phyloP scores from a whole-genome alignment of 441 rosid species.

The Iberis amara region DNA sequence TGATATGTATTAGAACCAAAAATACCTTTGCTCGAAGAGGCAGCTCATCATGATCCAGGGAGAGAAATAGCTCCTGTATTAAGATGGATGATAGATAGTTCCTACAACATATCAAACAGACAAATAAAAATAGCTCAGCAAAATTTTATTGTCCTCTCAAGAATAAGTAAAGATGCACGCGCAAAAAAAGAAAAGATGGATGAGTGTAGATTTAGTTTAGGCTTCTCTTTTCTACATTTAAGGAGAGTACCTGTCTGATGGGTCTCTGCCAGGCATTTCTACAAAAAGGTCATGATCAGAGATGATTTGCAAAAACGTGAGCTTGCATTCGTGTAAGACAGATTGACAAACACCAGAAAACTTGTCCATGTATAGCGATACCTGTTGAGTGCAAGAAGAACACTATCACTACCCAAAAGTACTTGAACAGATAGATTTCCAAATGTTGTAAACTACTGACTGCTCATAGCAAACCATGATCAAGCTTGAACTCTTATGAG shows the following conservation, averaged over 20 bases:
- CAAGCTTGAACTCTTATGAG: conserved; percentile 16
- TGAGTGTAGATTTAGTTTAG: conserved; percentile 13
- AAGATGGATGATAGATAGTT: conserved; percentile 93
- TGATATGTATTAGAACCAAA: conserved; percentile 9
- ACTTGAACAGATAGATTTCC: conserved; percentile 5
- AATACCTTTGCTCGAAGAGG: conserved; percentile 82
- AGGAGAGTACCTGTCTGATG: conserved; percentile 81
- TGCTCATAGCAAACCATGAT: conserved; percentile 12
- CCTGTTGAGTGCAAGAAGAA: conserved; percentile 41
- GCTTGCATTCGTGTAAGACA: conserved; percentile 95
- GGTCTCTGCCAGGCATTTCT: conserved; percentile 99
- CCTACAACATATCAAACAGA: conserved; percentile 46
- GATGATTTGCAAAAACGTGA: conserved; percentile 86
- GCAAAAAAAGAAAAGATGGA: conserved; percentile 10
- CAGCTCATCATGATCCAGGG: conserved; percentile 97
- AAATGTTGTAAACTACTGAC: conserved; percentile 17
- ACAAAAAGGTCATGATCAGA: conserved; percentile 99
- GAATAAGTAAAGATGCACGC: not conserved
- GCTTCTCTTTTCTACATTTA: conserved; percentile 18
- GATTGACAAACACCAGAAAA: conserved; percentile 99
- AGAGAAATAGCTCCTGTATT: conserved; percentile 93
- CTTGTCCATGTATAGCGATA: conserved; percentile 92
- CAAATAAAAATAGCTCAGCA: conserved; percentile 27
- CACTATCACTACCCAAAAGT: conserved; percentile 11
- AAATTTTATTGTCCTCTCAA: not conserved